Percentiles rank a stretch among this genome's conserved stretches.
Conservation (phyloP, 2,329 filamentous ascomycete genomes). For the Trichoderma breve region DNA sequence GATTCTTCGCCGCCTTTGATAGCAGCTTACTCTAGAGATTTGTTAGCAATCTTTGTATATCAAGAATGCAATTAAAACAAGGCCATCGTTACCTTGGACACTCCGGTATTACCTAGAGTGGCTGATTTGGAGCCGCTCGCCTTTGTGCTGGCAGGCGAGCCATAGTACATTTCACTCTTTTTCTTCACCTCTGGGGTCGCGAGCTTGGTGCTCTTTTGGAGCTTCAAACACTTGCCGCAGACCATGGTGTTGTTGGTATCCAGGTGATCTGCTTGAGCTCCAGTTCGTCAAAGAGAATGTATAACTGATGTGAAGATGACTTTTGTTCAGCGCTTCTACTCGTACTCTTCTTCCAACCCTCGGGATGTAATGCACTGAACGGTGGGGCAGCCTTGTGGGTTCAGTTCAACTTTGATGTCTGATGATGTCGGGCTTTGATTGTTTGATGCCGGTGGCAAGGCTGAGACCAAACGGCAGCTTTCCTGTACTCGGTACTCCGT, state of each 20-base stretch:
- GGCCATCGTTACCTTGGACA: conserved; percentile 52
- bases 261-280: background rate
- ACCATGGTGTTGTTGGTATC: conserved; percentile 47
- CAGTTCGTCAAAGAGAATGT: background rate
- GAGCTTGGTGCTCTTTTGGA: conserved; percentile 55
- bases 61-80: background rate
- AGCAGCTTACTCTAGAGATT: conserved; percentile 57
- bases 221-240: conserved; percentile 63
- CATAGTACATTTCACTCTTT: conserved; percentile 65
- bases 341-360: background rate
- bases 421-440: background rate
- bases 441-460: conserved; percentile 8
- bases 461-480: background rate
- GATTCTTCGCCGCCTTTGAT: conserved; percentile 63
- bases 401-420: background rate
- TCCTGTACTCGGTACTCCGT: background rate
- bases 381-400: background rate
- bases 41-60: background rate
- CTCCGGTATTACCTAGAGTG: conserved; percentile 56
- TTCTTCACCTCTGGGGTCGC: conserved; percentile 65
- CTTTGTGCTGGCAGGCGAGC: conserved; percentile 49
- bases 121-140: conserved; percentile 44
- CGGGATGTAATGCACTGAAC: background rate
- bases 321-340: background rate
- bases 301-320: background rate